Evolutionary conservation across 2,329 filamentous ascomycete genomes (phyloP).

Genomic region (Onygenales sp.): DNA sequence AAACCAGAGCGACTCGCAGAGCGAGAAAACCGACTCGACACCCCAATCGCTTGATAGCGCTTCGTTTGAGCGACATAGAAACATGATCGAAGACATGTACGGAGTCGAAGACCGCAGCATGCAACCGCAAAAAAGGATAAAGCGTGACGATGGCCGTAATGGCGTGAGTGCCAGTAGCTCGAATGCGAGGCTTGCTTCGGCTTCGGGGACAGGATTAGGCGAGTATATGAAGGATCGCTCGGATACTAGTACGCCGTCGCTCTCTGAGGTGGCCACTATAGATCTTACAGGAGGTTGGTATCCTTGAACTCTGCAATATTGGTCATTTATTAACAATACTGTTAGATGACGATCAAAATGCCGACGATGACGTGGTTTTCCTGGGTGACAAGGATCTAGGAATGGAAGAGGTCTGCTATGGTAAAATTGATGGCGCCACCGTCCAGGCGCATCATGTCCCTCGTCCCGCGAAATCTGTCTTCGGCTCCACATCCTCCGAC

Average conservation of each 20-base stretch:
- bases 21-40: background rate
- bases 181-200: slow-evolving; percentile 36
- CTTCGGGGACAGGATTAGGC: slow-evolving; percentile 49
- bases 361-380: slow-evolving; percentile 31
- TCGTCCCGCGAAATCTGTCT: slow-evolving; percentile 48
- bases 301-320: background rate
- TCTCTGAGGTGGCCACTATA: slow-evolving; percentile 45
- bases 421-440: slow-evolving; percentile 59
- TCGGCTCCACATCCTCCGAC: slow-evolving; percentile 41
- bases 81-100: slow-evolving; percentile 64
- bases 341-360: slow-evolving; percentile 24
- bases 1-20: background rate
- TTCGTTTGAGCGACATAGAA: slow-evolving; percentile 1
- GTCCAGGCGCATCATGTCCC: slow-evolving; percentile 59
- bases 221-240: slow-evolving; percentile 57
- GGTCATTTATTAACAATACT: background rate
- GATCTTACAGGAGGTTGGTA: slow-evolving; percentile 33
- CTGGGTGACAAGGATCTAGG: slow-evolving; percentile 49
- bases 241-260: slow-evolving; percentile 24
- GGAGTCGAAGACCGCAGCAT: slow-evolving; percentile 59
- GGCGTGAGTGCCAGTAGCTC: slow-evolving; percentile 27
- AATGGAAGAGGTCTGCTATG: slow-evolving; percentile 69
- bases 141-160: slow-evolving; percentile 39
- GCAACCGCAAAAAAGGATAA: slow-evolving; percentile 57
- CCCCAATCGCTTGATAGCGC: background rate